Base-by-base conservation (phyloP, 306 rosid species). In the Prinsepia uniflora region DNA sequence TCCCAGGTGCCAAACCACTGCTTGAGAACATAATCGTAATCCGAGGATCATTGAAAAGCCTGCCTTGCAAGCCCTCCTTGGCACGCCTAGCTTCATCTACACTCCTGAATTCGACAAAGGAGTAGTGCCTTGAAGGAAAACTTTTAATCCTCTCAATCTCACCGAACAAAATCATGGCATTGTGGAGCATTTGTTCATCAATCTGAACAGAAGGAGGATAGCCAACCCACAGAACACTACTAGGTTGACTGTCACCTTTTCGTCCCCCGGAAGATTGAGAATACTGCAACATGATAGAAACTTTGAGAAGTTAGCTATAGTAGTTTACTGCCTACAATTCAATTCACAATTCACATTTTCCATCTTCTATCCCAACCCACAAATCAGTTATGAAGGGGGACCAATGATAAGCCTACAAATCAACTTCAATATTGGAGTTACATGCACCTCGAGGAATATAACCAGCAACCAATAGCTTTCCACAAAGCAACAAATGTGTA, bases 121-220 rank as follows among this genome's bases (percentile, higher is more conserved):
- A 90, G 84, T 85, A 86, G 71, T 90, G 83, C 78, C 96, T 86
- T n/a, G 88, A 81, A 78, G 97, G 97, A 77, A 86, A 89, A 76
- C 96, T 94, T 84, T 84, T 89, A 70, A 94, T 91, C 74, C 89
- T 89, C 86, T 94, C 97, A 43, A 94, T 94, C 86, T 94, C 99
- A 65, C 99, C 99, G 72, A 94, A 94, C 78, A 94, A 88, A 74
- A 94, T 94, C 99, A 94, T 91, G 30, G 99, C 99, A 81, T 94
- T 94, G 79, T 94, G 99, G 57, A 94, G 97, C 99, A 94, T 94
- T 81, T 94, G 99, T 81, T 94, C 97, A 19, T 94, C 99, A 73
- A 94, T 90, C 84, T 86, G 97, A 80, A 94, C 82, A 71, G 86
- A 80, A 63, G 99, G 91, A 73, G 99, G 99, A 79, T 91, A 94